These are phyloP conservation scores for Suillus occidentalis DNA, from an alignment of 768 basidiomycete species.

Conservation along the genomic window DNA sequence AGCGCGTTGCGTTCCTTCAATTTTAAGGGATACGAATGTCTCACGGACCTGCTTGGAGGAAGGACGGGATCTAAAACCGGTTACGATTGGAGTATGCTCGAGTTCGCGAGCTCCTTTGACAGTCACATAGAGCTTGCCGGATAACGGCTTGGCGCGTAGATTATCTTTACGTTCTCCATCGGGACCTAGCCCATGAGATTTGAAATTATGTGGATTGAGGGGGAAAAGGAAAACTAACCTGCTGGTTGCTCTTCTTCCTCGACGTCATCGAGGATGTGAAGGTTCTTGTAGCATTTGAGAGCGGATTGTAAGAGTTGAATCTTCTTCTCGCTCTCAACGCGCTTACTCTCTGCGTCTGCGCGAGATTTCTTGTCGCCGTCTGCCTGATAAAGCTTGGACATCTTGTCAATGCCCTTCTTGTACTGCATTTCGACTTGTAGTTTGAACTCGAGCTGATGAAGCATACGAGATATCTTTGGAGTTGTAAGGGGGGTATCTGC, in stretches of 20 bases:
- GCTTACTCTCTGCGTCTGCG: constrained; percentile 90
- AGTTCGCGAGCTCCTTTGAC: constrained; percentile 91
- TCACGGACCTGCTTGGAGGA: constrained; percentile 77
- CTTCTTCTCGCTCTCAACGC: constrained; percentile 94
- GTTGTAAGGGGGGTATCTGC: constrained; percentile 96
- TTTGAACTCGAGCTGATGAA: constrained; percentile 99
- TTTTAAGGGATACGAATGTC: constrained; percentile 91
- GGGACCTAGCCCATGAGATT: constrained; percentile 43
- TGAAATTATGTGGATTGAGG: neutral
- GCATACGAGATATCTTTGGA: constrained; percentile 95
- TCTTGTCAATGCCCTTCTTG: constrained; percentile 98
- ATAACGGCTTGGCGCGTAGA: constrained; percentile 88
- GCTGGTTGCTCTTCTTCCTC: constrained; percentile 75
- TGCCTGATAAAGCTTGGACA: constrained; percentile 93
- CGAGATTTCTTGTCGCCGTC: constrained; percentile 97
- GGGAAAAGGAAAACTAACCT: constrained; percentile 38
- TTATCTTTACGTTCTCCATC: constrained; percentile 92
- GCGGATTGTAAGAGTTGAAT: constrained; percentile 90
- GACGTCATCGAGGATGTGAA: constrained; percentile 89
- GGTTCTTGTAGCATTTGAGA: constrained; percentile 93
- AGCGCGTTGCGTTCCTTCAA: constrained; percentile 92
- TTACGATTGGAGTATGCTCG: constrained; percentile 83
- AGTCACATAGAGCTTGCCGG: constrained; percentile 88
- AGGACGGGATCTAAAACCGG: constrained; percentile 63
- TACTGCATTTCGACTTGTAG: constrained; percentile 98